Base-by-base conservation (phyloP, 1,139 yeast genomes). In the Debaryomyces sp. region DNA sequence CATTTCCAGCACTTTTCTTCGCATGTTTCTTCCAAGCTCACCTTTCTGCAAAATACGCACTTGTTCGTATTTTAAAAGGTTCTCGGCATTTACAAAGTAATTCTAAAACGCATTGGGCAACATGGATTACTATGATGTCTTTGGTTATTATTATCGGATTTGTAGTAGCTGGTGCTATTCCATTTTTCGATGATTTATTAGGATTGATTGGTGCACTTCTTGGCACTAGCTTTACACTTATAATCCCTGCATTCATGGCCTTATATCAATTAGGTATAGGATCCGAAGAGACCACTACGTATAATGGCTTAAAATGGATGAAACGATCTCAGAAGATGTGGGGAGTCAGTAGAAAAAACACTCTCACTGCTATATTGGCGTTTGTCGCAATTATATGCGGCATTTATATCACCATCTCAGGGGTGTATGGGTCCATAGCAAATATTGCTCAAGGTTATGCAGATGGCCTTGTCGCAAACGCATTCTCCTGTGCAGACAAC, bases 101-200 rank as follows among this genome's bases (percentile, higher is more conserved):
- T 35, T 41, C 55, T 17, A 46, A 43, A 32, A 47, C 47, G 36
- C 56, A 53, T 27, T 53, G 56, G 56, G 3, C 45, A 4, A 48
- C 54, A 2, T 53, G 56, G 56, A 27, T 41, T 21, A 23, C 42
- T 15, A 42, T 51, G 55, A 45, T 53, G 54, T 9, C 35, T 21
- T 27, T 53, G 33, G 52, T 36, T 12, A 37, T 53, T 41, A 47
- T 41, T 10, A 15, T 48, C 13, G 56, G 56, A n/a, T 53, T 51
- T 42, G 54, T 51, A 7, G 46, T 53, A 32, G 56, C 56, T 36
- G 52, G 56, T 27, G 54, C 51, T 10, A 52, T 53, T 46, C 56
- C 56, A 22, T 53, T 53, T 41, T 53, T 53, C 33, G 45, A 36
- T 18, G 56, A 53, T 45, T 52, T 53, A 36, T 43, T 46, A 29